Percentiles rank a stretch among this genome's conserved stretches.
Evolutionary conservation across 176 grass and related monocot species (phyloP).

Genomic region (Eleusine coracana): DNA sequence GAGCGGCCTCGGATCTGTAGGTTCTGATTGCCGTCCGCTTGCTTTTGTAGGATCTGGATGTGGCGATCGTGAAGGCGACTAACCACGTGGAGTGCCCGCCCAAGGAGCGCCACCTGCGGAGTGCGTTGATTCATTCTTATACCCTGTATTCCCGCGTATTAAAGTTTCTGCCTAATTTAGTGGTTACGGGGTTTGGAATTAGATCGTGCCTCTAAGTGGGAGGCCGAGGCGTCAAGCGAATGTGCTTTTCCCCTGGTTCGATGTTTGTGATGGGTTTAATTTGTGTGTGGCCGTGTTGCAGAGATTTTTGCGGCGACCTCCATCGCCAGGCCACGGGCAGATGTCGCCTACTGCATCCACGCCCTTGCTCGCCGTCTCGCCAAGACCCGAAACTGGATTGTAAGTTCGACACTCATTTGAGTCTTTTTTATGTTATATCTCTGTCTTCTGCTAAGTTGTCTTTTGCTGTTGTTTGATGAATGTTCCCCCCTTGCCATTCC

Average conservation of each 20-base stretch:
- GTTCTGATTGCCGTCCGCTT: constrained; percentile 38
- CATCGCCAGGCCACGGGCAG: constrained; percentile 78
- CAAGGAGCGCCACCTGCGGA: constrained; percentile 96
- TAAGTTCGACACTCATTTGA: constrained; percentile 36
- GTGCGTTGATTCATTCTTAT: constrained; percentile 57
- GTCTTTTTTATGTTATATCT: not conserved
- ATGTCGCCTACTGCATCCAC: constrained; percentile 96
- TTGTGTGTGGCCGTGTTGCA: constrained; percentile 41
- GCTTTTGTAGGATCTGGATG: constrained; percentile 96
- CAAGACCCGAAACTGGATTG: constrained; percentile 98
- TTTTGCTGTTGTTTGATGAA: constrained; percentile 9
- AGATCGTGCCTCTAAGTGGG: constrained; percentile 45
- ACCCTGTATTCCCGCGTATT: constrained; percentile 9
- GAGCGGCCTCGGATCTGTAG: constrained; percentile 40
- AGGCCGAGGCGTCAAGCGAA: not conserved
- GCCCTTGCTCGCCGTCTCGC: constrained; percentile 79
- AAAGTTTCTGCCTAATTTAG: constrained; percentile 38
- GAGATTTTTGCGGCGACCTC: constrained; percentile 88
- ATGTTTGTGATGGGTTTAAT: constrained; percentile 30
- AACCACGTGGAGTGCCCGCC: constrained; percentile 93
- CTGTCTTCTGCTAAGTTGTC: not conserved
- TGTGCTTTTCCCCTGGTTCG: not conserved
- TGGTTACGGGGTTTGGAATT: constrained; percentile 27
- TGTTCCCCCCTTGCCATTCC: not conserved
- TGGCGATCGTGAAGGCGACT: constrained; percentile 98